These are phyloP conservation scores for Didymella keratinophila DNA, from an alignment of 2,329 filamentous ascomycete genomes.

Conservation along the genomic window DNA sequence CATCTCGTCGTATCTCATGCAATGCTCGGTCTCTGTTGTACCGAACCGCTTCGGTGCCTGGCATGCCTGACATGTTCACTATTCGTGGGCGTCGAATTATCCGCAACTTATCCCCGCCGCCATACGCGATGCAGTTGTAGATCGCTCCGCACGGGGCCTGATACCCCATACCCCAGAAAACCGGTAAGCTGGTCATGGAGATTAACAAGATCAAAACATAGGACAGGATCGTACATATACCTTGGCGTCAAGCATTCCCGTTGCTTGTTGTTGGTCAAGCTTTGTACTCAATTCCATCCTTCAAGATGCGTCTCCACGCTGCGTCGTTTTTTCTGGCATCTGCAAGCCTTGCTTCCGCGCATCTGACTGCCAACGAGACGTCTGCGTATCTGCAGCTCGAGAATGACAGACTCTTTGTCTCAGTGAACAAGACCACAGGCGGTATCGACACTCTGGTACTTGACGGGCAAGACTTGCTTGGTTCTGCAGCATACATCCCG, in stretches of 20 bases:
- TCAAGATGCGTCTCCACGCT: conserved; percentile 1
- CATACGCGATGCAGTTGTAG: conserved; percentile 3
- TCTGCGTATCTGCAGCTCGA: conserved; percentile 16
- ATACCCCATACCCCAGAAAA: conserved; percentile 10
- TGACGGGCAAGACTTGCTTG: conserved; percentile 8
- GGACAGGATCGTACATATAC: not conserved
- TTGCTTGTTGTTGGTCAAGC: conserved; percentile 5
- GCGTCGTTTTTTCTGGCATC: not conserved
- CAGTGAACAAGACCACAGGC: conserved; percentile 6
- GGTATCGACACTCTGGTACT: conserved; percentile 3
- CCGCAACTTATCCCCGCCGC: conserved; percentile 5
- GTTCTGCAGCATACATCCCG: conserved; percentile 13
- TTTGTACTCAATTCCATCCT: not conserved
- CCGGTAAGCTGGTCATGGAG: not conserved
- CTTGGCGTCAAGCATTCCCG: conserved; percentile 4
- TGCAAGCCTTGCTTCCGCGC: not conserved
- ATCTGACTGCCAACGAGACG: conserved; percentile 16
- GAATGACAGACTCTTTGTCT: conserved; percentile 17
- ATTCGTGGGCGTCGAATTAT: conserved; percentile 8
- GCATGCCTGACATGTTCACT: not conserved
- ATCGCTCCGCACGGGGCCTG: not conserved
- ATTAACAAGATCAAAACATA: not conserved
- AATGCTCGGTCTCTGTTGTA: not conserved
- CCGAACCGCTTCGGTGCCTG: not conserved
- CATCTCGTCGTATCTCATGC: not conserved